Base-by-base conservation (phyloP, 345 rosid species). In the Limnanthes douglasii region DNA sequence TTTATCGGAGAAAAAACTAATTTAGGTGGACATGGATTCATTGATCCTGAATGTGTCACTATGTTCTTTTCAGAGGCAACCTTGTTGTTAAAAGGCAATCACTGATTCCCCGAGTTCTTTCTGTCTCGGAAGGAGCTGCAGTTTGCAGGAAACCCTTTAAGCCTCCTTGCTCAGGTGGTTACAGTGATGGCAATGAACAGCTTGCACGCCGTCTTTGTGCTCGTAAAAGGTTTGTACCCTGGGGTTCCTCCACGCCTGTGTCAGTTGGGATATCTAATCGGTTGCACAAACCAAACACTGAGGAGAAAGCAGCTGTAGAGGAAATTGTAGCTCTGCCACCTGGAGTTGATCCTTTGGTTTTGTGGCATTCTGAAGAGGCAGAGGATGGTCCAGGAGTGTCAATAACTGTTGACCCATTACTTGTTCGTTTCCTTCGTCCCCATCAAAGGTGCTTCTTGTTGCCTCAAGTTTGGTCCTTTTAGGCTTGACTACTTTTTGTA, bases 141-240 rank as follows among this genome's bases (percentile, higher is more conserved):
- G 75, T 64, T 54, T 84, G 98, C 60, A 62, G 96, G 64, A 84
- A 80, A 48, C 94, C 98, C 12, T 90, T 90, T 65, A 90, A 84
- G 38, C 96, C 92, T 16, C 96, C 93, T 15, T 80, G 62, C 51
- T 45, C 70, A 11, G 50, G 51, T 50, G 92, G 86, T 27, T 77
- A 84, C 21, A 50, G 45, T 28, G 56, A 61, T 31, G 54, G 61
- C 30, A 75, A 55, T 5, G 82, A 62, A 8, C 50, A 54, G 52
- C 94, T 90, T 40, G 52, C 66, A 16, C 96, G 88, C 16, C 93
- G 98, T 15, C 94, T 90, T 55, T 70, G 44, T 2, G 96, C 96
- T 29, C 70, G 98, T 9, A 90, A 77, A 50, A 55, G 94, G 15
- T 90, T 90, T 57, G 88, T 90, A 34, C 98, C 98, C 1, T 84